Evolutionary conservation across 345 rosid species (phyloP).

Genomic region (Melaleuca alternifolia): DNA sequence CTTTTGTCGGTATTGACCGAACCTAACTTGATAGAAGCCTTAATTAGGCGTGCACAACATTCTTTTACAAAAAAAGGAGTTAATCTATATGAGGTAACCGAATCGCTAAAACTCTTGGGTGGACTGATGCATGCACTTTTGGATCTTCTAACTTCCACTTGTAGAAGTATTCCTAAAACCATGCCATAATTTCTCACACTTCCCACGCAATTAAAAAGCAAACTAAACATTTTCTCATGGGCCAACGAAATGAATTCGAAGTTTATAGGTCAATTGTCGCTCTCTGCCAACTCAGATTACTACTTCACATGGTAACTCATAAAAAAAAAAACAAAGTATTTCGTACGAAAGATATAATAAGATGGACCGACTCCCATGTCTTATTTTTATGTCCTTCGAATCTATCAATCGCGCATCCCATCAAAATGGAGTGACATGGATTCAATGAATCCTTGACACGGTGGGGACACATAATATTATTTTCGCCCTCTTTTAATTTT

Average conservation of each 20-base stretch:
- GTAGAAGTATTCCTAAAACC: background rate
- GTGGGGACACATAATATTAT: background rate
- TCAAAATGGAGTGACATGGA: background rate
- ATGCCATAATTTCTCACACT: too few species aligned
- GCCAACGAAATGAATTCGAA: too few species aligned
- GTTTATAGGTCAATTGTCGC: background rate
- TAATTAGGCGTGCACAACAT: too few species aligned
- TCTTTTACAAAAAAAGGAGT: background rate
- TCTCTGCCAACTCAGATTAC: too few species aligned
- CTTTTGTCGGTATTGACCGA: too few species aligned
- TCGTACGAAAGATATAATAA: background rate
- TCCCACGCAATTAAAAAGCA: too few species aligned
- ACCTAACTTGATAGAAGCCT: too few species aligned
- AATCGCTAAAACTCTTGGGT: background rate
- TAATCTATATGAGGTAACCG: background rate
- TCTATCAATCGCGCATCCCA: too few species aligned
- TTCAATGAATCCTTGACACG: background rate
- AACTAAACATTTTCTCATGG: too few species aligned
- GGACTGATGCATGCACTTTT: background rate
- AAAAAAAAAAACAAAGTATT: too few species aligned
- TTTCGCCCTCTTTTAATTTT: background rate
- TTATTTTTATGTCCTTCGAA: too few species aligned
- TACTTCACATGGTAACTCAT: background rate
- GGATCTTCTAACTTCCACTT: background rate
- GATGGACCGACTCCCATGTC: fast-evolving